Percentiles rank a stretch among this genome's conserved stretches.
Evolutionary conservation across 345 rosid species (phyloP).

Genomic region (Cochlearia excelsa): DNA sequence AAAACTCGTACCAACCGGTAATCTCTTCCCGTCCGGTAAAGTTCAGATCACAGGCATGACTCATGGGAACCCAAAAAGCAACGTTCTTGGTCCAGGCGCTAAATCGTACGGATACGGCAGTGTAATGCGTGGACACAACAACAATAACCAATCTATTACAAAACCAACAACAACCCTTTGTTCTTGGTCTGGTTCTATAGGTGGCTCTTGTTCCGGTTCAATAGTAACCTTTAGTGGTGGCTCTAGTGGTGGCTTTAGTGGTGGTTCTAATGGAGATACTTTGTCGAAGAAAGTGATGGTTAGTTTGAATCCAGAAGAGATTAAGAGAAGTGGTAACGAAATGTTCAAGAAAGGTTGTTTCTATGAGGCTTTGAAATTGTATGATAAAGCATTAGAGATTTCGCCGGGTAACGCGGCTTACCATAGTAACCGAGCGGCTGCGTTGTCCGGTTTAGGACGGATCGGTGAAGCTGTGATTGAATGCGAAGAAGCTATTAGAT

Average conservation of each 20-base stretch:
- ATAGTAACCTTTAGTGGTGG: background rate
- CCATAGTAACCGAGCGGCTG: conserved; percentile 72
- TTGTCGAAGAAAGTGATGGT: background rate
- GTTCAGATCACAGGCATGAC: background rate
- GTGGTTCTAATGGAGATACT: background rate
- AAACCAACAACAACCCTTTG: background rate
- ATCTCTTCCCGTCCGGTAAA: background rate
- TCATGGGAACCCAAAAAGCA: background rate
- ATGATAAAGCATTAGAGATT: conserved; percentile 62
- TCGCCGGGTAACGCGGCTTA: conserved; percentile 62
- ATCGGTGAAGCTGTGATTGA: conserved; percentile 65
- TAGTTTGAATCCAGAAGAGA: background rate
- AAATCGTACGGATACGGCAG: background rate
- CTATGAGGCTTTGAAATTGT: conserved; percentile 61
- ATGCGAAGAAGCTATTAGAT: conserved; percentile 67
- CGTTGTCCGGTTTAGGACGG: conserved; percentile 52
- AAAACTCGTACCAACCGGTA: background rate
- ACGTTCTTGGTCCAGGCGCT: background rate
- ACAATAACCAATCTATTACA: background rate
- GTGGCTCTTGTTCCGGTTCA: background rate
- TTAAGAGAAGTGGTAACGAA: background rate
- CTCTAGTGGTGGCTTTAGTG: background rate
- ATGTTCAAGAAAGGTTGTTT: conserved; percentile 24
- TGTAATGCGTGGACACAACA: background rate
- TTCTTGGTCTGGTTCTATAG: background rate